Conservation (phyloP, 169 alveolate species). For the Eimeria tenella region DNA sequence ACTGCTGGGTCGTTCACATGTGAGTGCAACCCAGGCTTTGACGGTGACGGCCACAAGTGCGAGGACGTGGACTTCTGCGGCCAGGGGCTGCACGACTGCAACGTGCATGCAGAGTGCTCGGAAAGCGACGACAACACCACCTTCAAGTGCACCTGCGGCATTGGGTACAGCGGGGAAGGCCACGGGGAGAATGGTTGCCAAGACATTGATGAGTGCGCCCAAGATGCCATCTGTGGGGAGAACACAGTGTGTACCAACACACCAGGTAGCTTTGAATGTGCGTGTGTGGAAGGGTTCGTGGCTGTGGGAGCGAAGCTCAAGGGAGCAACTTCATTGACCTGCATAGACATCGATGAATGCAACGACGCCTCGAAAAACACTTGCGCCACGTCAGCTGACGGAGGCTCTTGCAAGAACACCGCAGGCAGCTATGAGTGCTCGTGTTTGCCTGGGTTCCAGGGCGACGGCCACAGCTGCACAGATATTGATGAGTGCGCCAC, state of each 20-base stretch:
- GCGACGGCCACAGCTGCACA: constrained; percentile 70
- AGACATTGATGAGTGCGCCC: constrained; percentile 77
- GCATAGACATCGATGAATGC: constrained; percentile 77
- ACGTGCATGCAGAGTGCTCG: constrained; percentile 78
- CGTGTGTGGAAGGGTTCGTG: constrained; percentile 78
- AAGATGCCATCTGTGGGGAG: not conserved
- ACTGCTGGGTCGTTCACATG: constrained; percentile 83
- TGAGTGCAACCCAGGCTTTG: constrained; percentile 82
- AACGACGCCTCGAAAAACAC: constrained; percentile 58
- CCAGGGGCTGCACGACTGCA: constrained; percentile 77
- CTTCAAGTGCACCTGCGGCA: constrained; percentile 81
- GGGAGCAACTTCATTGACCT: not conserved
- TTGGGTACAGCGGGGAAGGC: constrained; percentile 80
- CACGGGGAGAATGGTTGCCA: constrained; percentile 59
- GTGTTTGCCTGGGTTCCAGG: constrained; percentile 80
- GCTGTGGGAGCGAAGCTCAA: not conserved
- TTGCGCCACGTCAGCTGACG: constrained; percentile 76
- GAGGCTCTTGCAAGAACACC: constrained; percentile 82
- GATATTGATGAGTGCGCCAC: constrained; percentile 77
- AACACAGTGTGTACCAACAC: constrained; percentile 76
- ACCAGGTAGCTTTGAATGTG: constrained; percentile 80
- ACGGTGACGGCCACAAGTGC: constrained; percentile 83
- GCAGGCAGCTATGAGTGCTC: constrained; percentile 82
- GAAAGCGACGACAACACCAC: constrained; percentile 81
- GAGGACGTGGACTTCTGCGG: constrained; percentile 69